Base-by-base conservation (phyloP, 1,139 yeast species). In the Casaregolazyma lundiana region DNA sequence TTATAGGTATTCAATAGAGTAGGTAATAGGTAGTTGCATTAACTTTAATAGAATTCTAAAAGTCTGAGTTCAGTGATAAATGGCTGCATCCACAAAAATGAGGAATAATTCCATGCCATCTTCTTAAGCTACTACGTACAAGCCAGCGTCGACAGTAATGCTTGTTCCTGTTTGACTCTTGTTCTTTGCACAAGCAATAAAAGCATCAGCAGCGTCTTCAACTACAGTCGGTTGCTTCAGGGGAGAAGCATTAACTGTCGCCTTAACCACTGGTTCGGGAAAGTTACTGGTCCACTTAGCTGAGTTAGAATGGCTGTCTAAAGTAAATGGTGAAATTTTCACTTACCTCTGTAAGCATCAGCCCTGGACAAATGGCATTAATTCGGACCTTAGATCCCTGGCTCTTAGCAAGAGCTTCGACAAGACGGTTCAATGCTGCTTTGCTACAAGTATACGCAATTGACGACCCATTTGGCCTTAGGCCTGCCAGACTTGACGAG, bases 321-420 rank as follows among this genome's bases (percentile, higher is more conserved):
- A 8, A 32, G 13, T 11, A 20, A n/a, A 18, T 19, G 24, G 16
- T n/a, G 15, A 2, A 18, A 4, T 15, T 15, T 18, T 19, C 22
- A 40, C 43, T 6, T 32, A 48, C 47, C 45, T 70, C 73, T 4
- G 74, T 70, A 45, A 65, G 53, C 41, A 70, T 56, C 36, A 70
- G 56, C 1, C 74, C 74, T 0, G 74, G 74, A 45, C 71, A 66
- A 21, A 70, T 64, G 6, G 69, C 69, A 53, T 70, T 71, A 43
- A 67, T 60, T 24, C 73, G 55, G 34, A 64, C 55, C 45, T 65
- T 61, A 3, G 72, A 68, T 1, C 71, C 72, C 46, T 66, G 70
- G 21, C 65, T 54, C 53, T 62, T 64, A 7, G 71, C 70, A 41
- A 69, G 58, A 51, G 69, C 60, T 46, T 64, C 57, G 36, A 65